Evolutionary conservation across 495 filamentous ascomycete genomes (phyloP).

Genomic region (Hyaloscypha hepaticicola): DNA sequence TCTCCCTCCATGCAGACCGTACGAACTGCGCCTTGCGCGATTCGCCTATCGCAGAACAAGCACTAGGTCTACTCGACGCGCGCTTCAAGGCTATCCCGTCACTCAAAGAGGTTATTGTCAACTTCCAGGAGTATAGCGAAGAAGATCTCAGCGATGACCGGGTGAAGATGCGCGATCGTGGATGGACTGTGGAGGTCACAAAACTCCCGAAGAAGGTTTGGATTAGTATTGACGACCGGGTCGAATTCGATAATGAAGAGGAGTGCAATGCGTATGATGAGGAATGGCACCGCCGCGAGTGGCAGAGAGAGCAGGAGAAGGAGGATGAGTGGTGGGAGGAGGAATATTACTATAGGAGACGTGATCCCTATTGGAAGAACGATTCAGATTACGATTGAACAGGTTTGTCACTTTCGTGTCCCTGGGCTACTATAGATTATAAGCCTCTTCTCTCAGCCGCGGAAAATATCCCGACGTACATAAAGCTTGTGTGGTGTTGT

Average conservation of each 20-base stretch:
- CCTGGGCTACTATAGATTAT: background rate
- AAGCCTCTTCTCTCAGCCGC: background rate
- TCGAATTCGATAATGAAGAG: conserved; percentile 32
- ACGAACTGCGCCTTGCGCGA: conserved; percentile 6
- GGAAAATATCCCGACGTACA: background rate
- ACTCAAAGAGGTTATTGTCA: conserved; percentile 30
- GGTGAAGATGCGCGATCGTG: conserved; percentile 27
- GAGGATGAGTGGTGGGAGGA: conserved; percentile 26
- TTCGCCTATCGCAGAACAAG: conserved; percentile 16
- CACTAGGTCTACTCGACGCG: conserved; percentile 26
- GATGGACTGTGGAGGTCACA: conserved; percentile 29
- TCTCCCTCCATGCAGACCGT: conserved; percentile 15
- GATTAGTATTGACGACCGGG: conserved; percentile 25
- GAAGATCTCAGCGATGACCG: conserved; percentile 22
- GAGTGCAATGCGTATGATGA: conserved; percentile 27
- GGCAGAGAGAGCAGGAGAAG: conserved; percentile 28
- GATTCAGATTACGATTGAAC: conserved; percentile 32
- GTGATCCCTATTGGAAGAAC: conserved; percentile 33
- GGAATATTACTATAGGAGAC: conserved; percentile 31
- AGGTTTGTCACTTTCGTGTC: conserved; percentile 17
- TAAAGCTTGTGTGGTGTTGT: conserved; percentile 8
- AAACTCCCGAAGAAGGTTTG: conserved; percentile 28
- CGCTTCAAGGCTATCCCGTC: conserved; percentile 29
- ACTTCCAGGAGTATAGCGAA: conserved; percentile 25
- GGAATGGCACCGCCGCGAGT: conserved; percentile 20